A percentile compares a stretch with the other conserved stretches of the same genome.
These are phyloP conservation scores for Fagopyrum homotropicum DNA, from an alignment of 148 eudicot genomes.

Conservation along the genomic window DNA sequence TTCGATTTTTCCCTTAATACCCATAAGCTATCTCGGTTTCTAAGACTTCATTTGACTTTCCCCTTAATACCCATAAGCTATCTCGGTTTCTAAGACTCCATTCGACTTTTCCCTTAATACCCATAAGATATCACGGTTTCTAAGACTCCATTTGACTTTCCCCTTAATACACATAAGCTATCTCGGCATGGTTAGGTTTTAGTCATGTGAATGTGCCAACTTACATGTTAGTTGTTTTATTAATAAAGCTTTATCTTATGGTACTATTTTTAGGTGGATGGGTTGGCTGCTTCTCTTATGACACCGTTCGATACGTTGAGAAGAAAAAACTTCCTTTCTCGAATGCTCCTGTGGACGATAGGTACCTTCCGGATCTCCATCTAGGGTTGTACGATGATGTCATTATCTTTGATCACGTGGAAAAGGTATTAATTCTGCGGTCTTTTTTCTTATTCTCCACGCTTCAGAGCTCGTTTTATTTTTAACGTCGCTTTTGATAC, in stretches of 20 bases:
- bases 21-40: too few relatives aligned
- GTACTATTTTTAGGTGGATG: constrained; percentile 66
- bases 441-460: too few relatives aligned
- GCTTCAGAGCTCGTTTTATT: too few relatives aligned
- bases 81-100: too few relatives aligned
- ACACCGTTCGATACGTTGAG: constrained; percentile 92
- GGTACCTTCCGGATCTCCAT: constrained; percentile 87
- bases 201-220: not conserved
- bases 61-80: too few relatives aligned
- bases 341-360: constrained; percentile 81
- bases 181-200: not conserved
- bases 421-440: constrained; percentile 50
- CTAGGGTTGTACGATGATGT: constrained; percentile 96
- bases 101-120: too few relatives aligned
- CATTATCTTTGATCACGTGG: constrained; percentile 91
- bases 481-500: constrained; percentile 5
- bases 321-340: constrained; percentile 89
- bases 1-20: too few relatives aligned
- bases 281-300: constrained; percentile 98
- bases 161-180: too few relatives aligned
- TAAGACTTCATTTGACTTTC: too few relatives aligned
- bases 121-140: too few relatives aligned
- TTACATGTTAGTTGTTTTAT: not conserved
- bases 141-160: too few relatives aligned
- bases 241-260: not conserved